Conservation (phyloP, 2,329 filamentous ascomycete genomes). For the Daldinia sp. region DNA sequence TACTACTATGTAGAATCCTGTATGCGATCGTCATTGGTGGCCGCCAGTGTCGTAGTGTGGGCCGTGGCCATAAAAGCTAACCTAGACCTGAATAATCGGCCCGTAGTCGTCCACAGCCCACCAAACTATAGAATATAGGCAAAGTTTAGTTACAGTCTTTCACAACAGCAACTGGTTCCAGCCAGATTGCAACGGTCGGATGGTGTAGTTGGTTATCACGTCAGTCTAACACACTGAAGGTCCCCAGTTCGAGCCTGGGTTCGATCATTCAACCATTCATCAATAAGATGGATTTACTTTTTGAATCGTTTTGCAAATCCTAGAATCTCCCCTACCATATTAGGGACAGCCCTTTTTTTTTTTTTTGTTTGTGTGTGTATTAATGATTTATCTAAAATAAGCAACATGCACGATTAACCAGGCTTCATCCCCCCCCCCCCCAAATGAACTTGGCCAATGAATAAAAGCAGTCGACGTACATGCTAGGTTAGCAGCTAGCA, state of each 20-base stretch:
- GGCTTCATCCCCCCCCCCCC: too few species aligned
- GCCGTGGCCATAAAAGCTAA: background rate
- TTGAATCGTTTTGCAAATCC: too few species aligned
- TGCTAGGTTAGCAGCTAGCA: too few species aligned
- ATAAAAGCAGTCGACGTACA: too few species aligned
- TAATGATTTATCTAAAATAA: too few species aligned
- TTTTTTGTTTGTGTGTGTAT: too few species aligned
- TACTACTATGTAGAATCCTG: too few species aligned
- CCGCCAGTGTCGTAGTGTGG: background rate
- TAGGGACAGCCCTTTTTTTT: too few species aligned
- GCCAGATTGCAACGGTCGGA: slow-evolving; percentile 37
- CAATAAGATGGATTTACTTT: background rate
- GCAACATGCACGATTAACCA: too few species aligned
- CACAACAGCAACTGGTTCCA: background rate
- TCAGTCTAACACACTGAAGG: slow-evolving; percentile 57
- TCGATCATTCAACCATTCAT: slow-evolving; percentile 37
- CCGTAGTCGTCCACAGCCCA: background rate
- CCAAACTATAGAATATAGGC: background rate
- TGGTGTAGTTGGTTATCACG: slow-evolving; percentile 58
- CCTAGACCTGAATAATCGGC: background rate
- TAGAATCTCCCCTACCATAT: too few species aligned
- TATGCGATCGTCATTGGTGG: background rate
- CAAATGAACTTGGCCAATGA: too few species aligned
- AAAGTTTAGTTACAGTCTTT: background rate
- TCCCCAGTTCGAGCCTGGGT: slow-evolving; percentile 49